Evolutionary conservation across 495 filamentous ascomycete genomes (phyloP).

Genomic region (Tuber indicum): DNA sequence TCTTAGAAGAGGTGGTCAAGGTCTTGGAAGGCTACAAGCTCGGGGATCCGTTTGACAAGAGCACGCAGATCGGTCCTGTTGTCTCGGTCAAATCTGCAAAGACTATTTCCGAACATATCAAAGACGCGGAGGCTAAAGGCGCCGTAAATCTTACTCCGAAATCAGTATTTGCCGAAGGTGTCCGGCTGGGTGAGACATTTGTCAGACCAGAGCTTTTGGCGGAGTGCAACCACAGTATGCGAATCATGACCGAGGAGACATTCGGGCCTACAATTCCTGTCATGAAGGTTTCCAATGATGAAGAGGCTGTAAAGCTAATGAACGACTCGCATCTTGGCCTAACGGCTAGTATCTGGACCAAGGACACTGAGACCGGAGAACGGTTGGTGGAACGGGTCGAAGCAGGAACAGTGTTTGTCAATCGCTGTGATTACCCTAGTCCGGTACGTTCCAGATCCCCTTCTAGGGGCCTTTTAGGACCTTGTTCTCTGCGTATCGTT

Average conservation of each 20-base stretch:
- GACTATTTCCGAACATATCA: conserved; percentile 71
- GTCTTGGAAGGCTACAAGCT: conserved; percentile 84
- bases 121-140: conserved; percentile 77
- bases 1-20: conserved; percentile 68
- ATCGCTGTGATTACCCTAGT: conserved; percentile 85
- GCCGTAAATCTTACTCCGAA: conserved; percentile 76
- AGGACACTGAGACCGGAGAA: conserved; percentile 71
- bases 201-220: conserved; percentile 77
- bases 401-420: conserved; percentile 94
- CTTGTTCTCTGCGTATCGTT: not conserved
- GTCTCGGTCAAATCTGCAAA: conserved; percentile 68
- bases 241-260: conserved; percentile 89
- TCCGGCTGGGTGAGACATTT: conserved; percentile 53
- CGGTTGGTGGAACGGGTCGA: conserved; percentile 73
- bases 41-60: conserved; percentile 72
- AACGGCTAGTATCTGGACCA: conserved; percentile 98
- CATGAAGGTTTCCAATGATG: conserved; percentile 80
- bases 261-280: conserved; percentile 93
- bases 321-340: conserved; percentile 93
- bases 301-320: conserved; percentile 78
- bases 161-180: conserved; percentile 32
- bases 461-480: conserved; percentile 10
- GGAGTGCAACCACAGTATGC: conserved; percentile 77
- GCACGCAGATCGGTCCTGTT: conserved; percentile 81
- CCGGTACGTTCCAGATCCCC: conserved; percentile 57